Evolutionary conservation across 2,329 filamentous ascomycete species (phyloP).

Genomic region (Thielaviopsis euricoi): DNA sequence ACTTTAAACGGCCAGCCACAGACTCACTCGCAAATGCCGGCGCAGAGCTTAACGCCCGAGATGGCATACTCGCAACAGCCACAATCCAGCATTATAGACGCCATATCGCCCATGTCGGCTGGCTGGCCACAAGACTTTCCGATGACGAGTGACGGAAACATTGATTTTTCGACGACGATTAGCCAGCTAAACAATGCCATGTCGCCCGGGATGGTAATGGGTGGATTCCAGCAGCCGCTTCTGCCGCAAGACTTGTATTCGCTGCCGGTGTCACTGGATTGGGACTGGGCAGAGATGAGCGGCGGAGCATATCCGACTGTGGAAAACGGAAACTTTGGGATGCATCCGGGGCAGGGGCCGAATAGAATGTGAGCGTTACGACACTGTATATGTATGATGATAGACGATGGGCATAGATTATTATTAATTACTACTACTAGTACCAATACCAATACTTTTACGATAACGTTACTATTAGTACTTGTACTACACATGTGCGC

Average conservation of each 20-base stretch:
- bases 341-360: too few species aligned
- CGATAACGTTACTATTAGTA: too few species aligned
- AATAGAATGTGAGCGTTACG: background rate
- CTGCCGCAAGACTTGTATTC: constrained; percentile 89
- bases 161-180: constrained; percentile 1
- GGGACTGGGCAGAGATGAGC: constrained; percentile 59
- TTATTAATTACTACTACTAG: too few species aligned
- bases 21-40: background rate
- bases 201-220: constrained; percentile 14
- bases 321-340: constrained; percentile 40
- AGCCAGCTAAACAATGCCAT: constrained; percentile 13
- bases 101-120: constrained; percentile 17
- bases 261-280: constrained; percentile 90
- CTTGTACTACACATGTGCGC: too few species aligned
- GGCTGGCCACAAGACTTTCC: constrained; percentile 33
- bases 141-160: constrained; percentile 12
- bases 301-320: constrained; percentile 47
- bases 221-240: constrained; percentile 64
- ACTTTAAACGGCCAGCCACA: too few species aligned
- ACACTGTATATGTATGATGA: too few species aligned
- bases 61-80: constrained; percentile 7
- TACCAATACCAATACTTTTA: too few species aligned
- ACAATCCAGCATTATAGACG: constrained; percentile 3
- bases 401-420: too few species aligned
- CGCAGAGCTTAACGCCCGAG: constrained; percentile 1